Percentiles rank a stretch among this genome's conserved stretches.
These are phyloP conservation scores for Ceratocystis diversiconidia DNA, from an alignment of 2,329 filamentous ascomycete species.

Conservation along the genomic window DNA sequence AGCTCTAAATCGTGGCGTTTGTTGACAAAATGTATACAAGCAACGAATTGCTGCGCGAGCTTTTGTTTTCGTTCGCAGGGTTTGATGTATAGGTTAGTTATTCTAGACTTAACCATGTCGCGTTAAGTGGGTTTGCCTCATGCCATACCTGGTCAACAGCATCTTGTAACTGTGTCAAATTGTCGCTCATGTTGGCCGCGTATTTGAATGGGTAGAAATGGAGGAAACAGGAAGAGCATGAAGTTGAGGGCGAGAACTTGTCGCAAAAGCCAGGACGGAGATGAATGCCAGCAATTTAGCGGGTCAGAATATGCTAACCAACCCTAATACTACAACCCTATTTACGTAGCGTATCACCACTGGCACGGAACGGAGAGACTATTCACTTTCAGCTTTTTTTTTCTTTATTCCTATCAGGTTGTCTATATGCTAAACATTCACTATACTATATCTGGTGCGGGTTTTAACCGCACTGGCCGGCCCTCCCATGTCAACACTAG, in stretches of 20 bases:
- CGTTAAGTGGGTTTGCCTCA: too few species aligned
- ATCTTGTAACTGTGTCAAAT: conserved; percentile 73
- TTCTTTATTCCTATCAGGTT: too few species aligned
- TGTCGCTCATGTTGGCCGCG: conserved; percentile 46
- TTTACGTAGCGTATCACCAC: too few species aligned
- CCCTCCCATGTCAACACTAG: conserved; percentile 41
- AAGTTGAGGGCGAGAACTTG: neutral
- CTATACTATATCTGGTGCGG: neutral
- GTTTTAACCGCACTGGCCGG: conserved; percentile 5
- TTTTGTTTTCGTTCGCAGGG: conserved; percentile 23
- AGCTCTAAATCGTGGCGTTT: conserved; percentile 52
- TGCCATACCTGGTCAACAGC: conserved; percentile 59
- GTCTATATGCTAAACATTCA: too few species aligned
- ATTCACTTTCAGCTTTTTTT: too few species aligned
- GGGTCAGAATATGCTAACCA: too few species aligned
- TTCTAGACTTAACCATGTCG: too few species aligned
- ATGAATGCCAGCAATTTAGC: too few species aligned
- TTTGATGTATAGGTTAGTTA: neutral
- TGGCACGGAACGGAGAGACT: too few species aligned
- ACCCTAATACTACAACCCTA: too few species aligned
- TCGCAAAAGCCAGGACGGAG: neutral
- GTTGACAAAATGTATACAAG: conserved; percentile 51
- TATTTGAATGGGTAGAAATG: neutral
- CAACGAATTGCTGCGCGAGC: conserved; percentile 56
- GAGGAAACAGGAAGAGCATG: neutral